phyloP scores from a whole-genome alignment of 441 rosid species.

The Corymbia calophylla region DNA sequence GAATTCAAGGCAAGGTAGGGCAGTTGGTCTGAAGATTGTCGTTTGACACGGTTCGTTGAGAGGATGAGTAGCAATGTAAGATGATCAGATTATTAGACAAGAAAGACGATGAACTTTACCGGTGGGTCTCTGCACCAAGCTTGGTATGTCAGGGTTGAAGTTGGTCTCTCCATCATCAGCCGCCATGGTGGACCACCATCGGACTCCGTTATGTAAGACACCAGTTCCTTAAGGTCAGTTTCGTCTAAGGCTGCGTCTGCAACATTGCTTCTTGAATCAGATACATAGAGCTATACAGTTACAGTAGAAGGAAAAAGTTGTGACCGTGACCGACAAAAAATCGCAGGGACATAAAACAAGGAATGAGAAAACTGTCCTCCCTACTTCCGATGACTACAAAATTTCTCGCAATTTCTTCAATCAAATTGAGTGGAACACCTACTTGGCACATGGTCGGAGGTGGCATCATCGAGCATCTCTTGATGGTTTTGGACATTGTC shows the following conservation, averaged over 20 bases:
- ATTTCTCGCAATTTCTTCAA: background rate
- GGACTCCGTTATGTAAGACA: background rate
- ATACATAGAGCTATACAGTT: background rate
- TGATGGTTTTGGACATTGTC: background rate
- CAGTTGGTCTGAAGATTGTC: background rate
- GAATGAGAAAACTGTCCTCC: background rate
- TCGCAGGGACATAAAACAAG: background rate
- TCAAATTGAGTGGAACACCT: background rate
- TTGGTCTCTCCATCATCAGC: constrained; percentile 3
- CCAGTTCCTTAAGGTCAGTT: constrained; percentile 1
- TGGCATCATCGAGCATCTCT: background rate
- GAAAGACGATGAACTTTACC: background rate
- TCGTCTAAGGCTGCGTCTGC: background rate
- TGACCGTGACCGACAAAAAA: background rate
- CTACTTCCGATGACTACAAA: background rate
- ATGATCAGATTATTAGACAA: background rate
- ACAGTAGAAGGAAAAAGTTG: background rate
- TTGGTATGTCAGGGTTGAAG: background rate
- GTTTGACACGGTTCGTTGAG: background rate
- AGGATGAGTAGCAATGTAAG: background rate
- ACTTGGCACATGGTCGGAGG: background rate
- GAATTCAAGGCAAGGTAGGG: background rate
- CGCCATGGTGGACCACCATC: background rate
- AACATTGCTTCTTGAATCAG: background rate
- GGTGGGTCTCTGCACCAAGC: constrained; percentile 11